Percentiles rank a stretch among this genome's conserved stretches.
Conservation (phyloP, 2,329 filamentous ascomycete species). For the Lachnum nothofagi region DNA sequence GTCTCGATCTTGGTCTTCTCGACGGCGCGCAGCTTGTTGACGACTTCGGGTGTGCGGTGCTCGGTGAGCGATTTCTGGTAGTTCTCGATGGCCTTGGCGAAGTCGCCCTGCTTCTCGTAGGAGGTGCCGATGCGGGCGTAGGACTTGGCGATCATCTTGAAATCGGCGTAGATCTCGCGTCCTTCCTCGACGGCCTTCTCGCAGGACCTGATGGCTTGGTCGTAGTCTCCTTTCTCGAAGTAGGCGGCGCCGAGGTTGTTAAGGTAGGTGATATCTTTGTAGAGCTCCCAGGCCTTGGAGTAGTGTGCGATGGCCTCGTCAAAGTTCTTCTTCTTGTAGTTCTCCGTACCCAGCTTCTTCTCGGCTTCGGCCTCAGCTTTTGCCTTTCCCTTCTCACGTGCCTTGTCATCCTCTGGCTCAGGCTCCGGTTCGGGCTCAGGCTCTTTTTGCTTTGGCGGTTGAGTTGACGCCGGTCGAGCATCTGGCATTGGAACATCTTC, state of each 20-base stretch:
- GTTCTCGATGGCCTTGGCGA: constrained; percentile 74
- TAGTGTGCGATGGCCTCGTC: constrained; percentile 94
- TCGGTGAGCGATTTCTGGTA: constrained; percentile 94
- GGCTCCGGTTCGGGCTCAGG: constrained; percentile 58
- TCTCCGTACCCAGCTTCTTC: constrained; percentile 87
- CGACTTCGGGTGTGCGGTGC: constrained; percentile 89
- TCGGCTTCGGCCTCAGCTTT: constrained; percentile 91
- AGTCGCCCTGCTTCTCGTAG: constrained; percentile 83
- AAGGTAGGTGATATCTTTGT: constrained; percentile 96
- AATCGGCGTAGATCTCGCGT: constrained; percentile 84
- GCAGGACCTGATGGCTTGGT: constrained; percentile 80
- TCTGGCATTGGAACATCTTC: constrained; percentile 79
- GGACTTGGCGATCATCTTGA: constrained; percentile 98
- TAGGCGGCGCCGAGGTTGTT: constrained; percentile 93
- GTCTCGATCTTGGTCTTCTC: constrained; percentile 80
- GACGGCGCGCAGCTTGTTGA: constrained; percentile 83
- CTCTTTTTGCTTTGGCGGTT: constrained; percentile 44
- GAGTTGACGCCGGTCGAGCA: constrained; percentile 41
- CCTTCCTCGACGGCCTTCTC: constrained; percentile 86
- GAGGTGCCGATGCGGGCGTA: constrained; percentile 91
- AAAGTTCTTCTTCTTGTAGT: constrained; percentile 98
- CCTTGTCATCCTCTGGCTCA: constrained; percentile 74
- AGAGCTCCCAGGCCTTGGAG: constrained; percentile 84
- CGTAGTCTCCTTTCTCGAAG: constrained; percentile 93
- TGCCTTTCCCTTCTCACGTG: constrained; percentile 75